phyloP scores from a whole-genome alignment of 805 yeast genomes.

The Candida sithepensis region DNA sequence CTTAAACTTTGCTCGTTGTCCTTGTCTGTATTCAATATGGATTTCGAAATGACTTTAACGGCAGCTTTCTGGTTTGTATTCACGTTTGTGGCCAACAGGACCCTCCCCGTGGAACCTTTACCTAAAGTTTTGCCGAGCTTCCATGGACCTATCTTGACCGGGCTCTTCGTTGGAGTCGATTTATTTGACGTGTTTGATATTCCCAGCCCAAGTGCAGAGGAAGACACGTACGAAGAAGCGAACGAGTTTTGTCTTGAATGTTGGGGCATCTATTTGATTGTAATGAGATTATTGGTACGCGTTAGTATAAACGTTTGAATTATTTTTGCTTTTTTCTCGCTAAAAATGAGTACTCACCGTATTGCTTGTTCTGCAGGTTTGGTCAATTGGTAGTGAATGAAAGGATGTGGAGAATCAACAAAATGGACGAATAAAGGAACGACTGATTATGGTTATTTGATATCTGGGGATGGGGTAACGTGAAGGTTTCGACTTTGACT shows the following conservation, averaged over 20 bases:
- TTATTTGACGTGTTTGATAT: conserved; percentile 18
- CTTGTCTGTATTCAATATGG: conserved; percentile 45
- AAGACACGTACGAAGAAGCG: conserved; percentile 50
- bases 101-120: conserved; percentile 95
- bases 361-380: too few species aligned
- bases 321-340: too few species aligned
- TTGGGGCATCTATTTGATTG: conserved; percentile 31
- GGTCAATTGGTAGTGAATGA: too few species aligned
- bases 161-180: conserved; percentile 29
- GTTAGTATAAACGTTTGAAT: neutral
- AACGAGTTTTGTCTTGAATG: conserved; percentile 61
- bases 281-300: too few species aligned
- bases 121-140: conserved; percentile 92
- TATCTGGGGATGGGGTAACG: too few species aligned
- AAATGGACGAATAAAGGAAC: too few species aligned
- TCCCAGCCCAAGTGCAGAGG: conserved; percentile 36
- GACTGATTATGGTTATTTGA: too few species aligned
- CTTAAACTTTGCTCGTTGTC: conserved; percentile 42
- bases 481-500: too few species aligned
- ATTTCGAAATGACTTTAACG: conserved; percentile 91
- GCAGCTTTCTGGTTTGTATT: conserved; percentile 90
- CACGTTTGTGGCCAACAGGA: conserved; percentile 83
- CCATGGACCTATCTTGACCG: conserved; percentile 84
- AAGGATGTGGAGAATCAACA: too few species aligned
- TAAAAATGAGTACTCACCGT: too few species aligned